Evolutionary conservation across 1,139 yeast genomes (phyloP).

Genomic region (Diutina catenulata): DNA sequence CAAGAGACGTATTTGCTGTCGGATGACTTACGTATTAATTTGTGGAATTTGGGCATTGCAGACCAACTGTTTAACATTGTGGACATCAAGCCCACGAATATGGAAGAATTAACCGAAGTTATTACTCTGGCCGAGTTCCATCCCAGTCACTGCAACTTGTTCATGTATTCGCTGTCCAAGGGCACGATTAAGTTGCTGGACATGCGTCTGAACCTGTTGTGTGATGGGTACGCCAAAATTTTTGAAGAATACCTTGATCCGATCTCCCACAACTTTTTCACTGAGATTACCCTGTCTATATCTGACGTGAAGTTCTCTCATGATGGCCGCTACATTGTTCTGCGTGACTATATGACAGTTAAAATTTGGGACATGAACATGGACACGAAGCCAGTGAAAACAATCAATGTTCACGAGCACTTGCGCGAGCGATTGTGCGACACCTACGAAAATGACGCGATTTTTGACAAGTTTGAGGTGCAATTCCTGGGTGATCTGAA

Average conservation of each 20-base stretch:
- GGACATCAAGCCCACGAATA: constrained; percentile 93
- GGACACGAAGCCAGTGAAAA: constrained; percentile 91
- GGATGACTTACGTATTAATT: constrained; percentile 89
- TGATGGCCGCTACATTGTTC: constrained; percentile 88
- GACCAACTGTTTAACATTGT: constrained; percentile 95
- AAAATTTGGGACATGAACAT: constrained; percentile 97
- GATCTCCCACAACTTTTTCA: constrained; percentile 85
- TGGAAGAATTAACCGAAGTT: constrained; percentile 98
- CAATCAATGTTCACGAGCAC: constrained; percentile 92
- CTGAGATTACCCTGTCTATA: constrained; percentile 92
- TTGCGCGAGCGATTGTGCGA: constrained; percentile 89
- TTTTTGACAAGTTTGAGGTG: constrained; percentile 96
- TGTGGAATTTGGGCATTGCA: constrained; percentile 92
- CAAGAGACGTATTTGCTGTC: constrained; percentile 91
- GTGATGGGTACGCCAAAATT: constrained; percentile 82
- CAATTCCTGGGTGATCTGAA: constrained; percentile 90
- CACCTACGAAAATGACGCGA: constrained; percentile 96
- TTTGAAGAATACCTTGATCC: constrained; percentile 94
- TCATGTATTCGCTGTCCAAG: constrained; percentile 94
- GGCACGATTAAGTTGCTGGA: constrained; percentile 94
- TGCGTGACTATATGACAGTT: constrained; percentile 94
- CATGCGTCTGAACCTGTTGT: constrained; percentile 91
- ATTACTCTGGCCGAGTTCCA: constrained; percentile 98
- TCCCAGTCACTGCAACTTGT: constrained; percentile 82
- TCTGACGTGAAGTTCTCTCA: constrained; percentile 88